Percentiles rank a stretch among this genome's conserved stretches.
Conservation (phyloP, 371 early-diverging fungal species). For the Mortierella sp. region DNA sequence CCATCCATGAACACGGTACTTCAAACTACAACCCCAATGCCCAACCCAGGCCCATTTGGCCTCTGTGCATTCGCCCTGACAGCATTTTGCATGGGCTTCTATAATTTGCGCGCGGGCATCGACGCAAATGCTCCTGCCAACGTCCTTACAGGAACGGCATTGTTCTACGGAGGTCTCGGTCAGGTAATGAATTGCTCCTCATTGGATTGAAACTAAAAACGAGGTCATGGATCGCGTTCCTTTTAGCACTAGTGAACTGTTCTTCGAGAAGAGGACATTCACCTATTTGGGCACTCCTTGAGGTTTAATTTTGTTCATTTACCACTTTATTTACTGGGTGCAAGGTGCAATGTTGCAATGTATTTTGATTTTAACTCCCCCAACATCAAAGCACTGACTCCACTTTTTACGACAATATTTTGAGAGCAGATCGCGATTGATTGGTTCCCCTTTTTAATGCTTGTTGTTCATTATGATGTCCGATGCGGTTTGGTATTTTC, state of each 20-base stretch:
- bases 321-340: too few relatives aligned
- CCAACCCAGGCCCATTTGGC: slow-evolving; percentile 83
- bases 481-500: neutral
- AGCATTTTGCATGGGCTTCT: slow-evolving; percentile 78
- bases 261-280: neutral
- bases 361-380: neutral
- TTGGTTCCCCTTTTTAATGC: slow-evolving; percentile 1
- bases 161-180: slow-evolving; percentile 83
- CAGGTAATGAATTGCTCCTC: slow-evolving; percentile 62
- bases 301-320: neutral
- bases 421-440: neutral
- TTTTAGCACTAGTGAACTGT: neutral
- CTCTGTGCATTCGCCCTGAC: slow-evolving; percentile 82
- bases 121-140: slow-evolving; percentile 65
- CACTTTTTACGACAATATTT: slow-evolving; percentile 6
- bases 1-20: slow-evolving; percentile 36
- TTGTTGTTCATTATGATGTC: slow-evolving; percentile 1
- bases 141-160: slow-evolving; percentile 76
- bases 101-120: slow-evolving; percentile 78
- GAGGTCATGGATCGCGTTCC: too few relatives aligned
- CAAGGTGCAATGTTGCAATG: neutral
- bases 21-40: slow-evolving; percentile 40
- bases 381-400: slow-evolving; percentile 1
- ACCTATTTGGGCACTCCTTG: neutral
- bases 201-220: too few relatives aligned